Evolutionary conservation across 2,329 filamentous ascomycete species (phyloP), one percentile per base, ranked within the genome.

Genomic region (Paramyrothecium roridum): DNA sequence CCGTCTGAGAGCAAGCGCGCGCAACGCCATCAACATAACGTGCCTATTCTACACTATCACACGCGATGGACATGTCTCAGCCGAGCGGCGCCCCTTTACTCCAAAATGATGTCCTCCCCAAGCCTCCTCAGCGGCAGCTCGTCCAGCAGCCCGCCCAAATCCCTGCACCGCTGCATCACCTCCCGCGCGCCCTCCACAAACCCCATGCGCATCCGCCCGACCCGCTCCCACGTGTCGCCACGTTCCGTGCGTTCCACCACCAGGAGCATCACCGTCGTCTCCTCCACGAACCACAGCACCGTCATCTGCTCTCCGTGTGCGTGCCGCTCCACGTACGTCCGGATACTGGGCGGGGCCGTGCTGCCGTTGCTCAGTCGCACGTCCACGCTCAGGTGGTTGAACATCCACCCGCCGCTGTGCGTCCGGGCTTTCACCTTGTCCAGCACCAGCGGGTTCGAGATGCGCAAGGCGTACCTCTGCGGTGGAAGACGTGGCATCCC

Each of bases 281-380:
- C 70, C 33, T 72, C 70, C 19, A 71, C 63, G 49, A 71, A 72
- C 70, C 70, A 72, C 26, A 72, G 54, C 10, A 71, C 61, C 19
- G 68, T 71, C 67, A 72, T 71, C 52, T 70, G 68, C 58, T 72
- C 67, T 8, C 67, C 70, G 3, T 64, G 63, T 11, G 67, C 70
- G 50, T 72, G 70, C 1, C 62, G 61, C 52, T 69, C 67, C 19
- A 72, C 63, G 43, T 72, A 72, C 22, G 70, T 67, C 1, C 70
- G 64, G 43, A 72, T 70, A 0, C 65, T 62, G 40, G 60, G 58
- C 1, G 54, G 53, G 54, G 23, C 60, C 61, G 48, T 57, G 3
- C 54, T 61, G 0, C 63, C 67, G 8, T 66, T 61, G 51, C 70
- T 72, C 48, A 72, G 61, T 2, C 63, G 60, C 17, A 71, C 65